Evolutionary conservation across 305 asterid genomes (phyloP).

Genomic region (Fraxinus ornus): DNA sequence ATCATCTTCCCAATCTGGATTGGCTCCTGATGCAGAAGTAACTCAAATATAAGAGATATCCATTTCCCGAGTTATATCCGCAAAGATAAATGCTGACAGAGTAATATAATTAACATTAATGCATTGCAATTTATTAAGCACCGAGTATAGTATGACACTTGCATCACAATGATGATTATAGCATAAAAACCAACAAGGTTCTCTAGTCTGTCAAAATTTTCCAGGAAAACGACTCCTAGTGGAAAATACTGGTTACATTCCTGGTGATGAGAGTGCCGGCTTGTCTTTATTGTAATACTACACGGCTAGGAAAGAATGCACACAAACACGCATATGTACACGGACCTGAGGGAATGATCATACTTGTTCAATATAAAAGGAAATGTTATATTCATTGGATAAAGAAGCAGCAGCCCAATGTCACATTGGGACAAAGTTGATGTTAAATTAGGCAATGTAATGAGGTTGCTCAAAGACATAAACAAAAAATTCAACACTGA

Average conservation of each 20-base stretch:
- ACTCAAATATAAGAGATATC: not conserved
- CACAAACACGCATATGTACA: not conserved
- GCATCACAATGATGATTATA: not conserved
- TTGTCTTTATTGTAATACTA: not conserved
- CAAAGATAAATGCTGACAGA: not conserved
- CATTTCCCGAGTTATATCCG: not conserved
- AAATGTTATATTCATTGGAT: not conserved
- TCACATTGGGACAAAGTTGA: not conserved
- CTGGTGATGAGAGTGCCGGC: not conserved
- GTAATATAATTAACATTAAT: not conserved
- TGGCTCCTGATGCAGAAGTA: not conserved
- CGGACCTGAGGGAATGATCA: not conserved
- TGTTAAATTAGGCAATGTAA: not conserved
- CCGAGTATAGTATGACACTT: not conserved
- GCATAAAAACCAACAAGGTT: not conserved
- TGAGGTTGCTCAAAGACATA: not conserved
- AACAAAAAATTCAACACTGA: not conserved
- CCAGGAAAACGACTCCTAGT: not conserved
- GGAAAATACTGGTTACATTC: not conserved
- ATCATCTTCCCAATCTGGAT: not conserved
- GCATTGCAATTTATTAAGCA: not conserved
- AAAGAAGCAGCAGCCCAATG: not conserved
- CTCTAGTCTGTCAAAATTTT: not conserved
- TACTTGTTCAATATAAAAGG: not conserved
- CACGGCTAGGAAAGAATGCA: not conserved